A percentile compares a stretch with the other conserved stretches of the same genome.
These are phyloP conservation scores for Arthrocladium fulminans DNA, from an alignment of 2,329 filamentous ascomycete species.

Conservation along the genomic window DNA sequence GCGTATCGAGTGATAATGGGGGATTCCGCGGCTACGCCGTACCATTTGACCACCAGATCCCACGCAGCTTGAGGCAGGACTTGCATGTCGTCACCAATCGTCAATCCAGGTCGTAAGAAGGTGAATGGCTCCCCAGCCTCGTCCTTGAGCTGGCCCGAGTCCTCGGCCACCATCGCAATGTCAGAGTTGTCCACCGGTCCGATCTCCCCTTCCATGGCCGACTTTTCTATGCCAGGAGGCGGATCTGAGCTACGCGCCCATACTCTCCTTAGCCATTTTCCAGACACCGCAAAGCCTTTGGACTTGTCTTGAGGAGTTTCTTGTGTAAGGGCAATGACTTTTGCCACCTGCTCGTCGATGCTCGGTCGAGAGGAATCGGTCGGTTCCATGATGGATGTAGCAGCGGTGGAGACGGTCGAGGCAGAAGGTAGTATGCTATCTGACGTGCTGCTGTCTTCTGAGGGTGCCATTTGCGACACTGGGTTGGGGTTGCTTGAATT, in stretches of 20 bases:
- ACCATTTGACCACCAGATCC: slow-evolving; percentile 73
- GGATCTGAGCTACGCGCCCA: slow-evolving; percentile 55
- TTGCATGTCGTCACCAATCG: slow-evolving; percentile 61
- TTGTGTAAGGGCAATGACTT: slow-evolving; percentile 54
- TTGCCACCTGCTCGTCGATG: slow-evolving; percentile 63
- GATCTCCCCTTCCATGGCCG: slow-evolving; percentile 53
- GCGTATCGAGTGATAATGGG: slow-evolving; percentile 65
- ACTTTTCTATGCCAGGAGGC: slow-evolving; percentile 50
- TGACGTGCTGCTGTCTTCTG: slow-evolving; percentile 26
- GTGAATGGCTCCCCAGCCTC: slow-evolving; percentile 52
- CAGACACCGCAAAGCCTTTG: slow-evolving; percentile 68
- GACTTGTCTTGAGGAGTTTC: slow-evolving; percentile 44
- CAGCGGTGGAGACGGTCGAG: slow-evolving; percentile 31
- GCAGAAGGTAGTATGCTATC: slow-evolving; percentile 32
- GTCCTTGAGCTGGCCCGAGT: slow-evolving; percentile 34
- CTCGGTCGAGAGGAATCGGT: slow-evolving; percentile 31
- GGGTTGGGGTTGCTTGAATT: slow-evolving; percentile 33
- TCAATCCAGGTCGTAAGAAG: slow-evolving; percentile 59
- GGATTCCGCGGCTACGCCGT: slow-evolving; percentile 63
- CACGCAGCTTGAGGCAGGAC: slow-evolving; percentile 72
- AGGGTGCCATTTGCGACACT: slow-evolving; percentile 19
- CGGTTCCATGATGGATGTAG: slow-evolving; percentile 23
- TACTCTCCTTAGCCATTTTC: slow-evolving; percentile 67
- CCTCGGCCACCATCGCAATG: slow-evolving; percentile 55
- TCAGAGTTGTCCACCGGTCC: slow-evolving; percentile 83